Evolutionary conservation across 192 early-diverging fungal genomes (phyloP).

Genomic region (Coemansia sp.): DNA sequence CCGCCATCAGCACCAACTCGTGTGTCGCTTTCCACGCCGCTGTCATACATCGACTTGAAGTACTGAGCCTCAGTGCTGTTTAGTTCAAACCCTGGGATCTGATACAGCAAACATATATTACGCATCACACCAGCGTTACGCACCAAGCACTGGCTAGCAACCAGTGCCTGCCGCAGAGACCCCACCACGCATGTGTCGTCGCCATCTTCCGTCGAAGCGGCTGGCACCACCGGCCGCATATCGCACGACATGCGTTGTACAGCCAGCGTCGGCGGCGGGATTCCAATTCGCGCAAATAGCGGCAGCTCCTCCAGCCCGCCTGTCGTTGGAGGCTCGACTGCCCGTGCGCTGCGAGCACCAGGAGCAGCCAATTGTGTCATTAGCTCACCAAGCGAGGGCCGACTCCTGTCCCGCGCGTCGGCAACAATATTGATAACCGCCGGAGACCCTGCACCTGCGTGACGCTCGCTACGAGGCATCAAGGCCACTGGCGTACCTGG

Average conservation of each 20-base stretch:
- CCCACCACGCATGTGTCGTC: conserved; percentile 19
- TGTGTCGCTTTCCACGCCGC: not conserved
- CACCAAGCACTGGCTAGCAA: conserved; percentile 49
- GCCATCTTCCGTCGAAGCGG: not conserved
- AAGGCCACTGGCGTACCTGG: conserved; percentile 43
- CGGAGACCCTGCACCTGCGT: not conserved
- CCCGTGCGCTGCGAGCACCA: not conserved
- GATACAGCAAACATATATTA: conserved; percentile 48
- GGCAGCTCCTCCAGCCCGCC: conserved; percentile 26
- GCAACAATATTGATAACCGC: conserved; percentile 21
- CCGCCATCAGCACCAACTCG: not conserved
- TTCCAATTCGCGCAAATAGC: conserved; percentile 45
- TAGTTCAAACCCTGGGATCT: conserved; percentile 35
- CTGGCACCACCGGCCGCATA: conserved; percentile 26
- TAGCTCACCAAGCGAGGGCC: not conserved
- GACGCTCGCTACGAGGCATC: conserved; percentile 28
- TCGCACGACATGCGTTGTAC: conserved; percentile 18
- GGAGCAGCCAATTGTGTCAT: conserved; percentile 2
- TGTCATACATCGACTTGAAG: not conserved
- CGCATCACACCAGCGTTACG: conserved; percentile 46
- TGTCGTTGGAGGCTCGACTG: not conserved
- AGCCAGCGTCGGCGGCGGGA: conserved; percentile 23
- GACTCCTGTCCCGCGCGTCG: not conserved
- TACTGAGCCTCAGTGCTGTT: conserved; percentile 16
- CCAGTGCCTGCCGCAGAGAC: conserved; percentile 32